phyloP scores from a whole-genome alignment of 352 stramenopile species.

The Globisporangium emineosum region DNA sequence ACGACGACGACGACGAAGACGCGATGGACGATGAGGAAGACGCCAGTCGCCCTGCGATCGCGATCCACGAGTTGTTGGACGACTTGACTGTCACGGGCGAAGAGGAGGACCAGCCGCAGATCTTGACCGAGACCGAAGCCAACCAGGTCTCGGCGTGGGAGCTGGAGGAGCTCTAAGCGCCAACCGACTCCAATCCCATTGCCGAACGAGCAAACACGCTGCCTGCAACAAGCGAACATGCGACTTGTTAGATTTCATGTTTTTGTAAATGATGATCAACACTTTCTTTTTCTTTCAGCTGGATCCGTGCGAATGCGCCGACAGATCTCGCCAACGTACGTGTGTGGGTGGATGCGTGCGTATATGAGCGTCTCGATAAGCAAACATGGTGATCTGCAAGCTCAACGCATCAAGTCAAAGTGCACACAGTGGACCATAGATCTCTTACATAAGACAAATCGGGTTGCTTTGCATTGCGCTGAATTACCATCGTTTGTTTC shows the following conservation, averaged over 20 bases:
- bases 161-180: slow-evolving; percentile 75
- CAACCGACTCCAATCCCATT: background rate
- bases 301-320: background rate
- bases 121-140: slow-evolving; percentile 64
- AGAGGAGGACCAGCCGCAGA: slow-evolving; percentile 34
- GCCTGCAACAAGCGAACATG: background rate
- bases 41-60: slow-evolving; percentile 31
- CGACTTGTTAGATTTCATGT: background rate
- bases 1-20: slow-evolving; percentile 29
- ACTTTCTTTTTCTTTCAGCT: background rate
- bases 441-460: too few species aligned
- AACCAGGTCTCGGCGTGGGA: slow-evolving; percentile 63
- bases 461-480: background rate
- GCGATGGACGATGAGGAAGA: slow-evolving; percentile 51
- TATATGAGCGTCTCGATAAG: too few species aligned
- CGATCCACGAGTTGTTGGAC: slow-evolving; percentile 77
- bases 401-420: background rate
- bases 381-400: background rate
- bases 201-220: too few species aligned
- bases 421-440: too few species aligned
- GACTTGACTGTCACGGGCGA: slow-evolving; percentile 64
- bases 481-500: background rate
- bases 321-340: background rate
- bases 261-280: slow-evolving; percentile 4
- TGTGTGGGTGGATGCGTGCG: too few species aligned